Conservation (phyloP, 225 moss, liverwort and hornwort species). For the Pleurozium schreberi region DNA sequence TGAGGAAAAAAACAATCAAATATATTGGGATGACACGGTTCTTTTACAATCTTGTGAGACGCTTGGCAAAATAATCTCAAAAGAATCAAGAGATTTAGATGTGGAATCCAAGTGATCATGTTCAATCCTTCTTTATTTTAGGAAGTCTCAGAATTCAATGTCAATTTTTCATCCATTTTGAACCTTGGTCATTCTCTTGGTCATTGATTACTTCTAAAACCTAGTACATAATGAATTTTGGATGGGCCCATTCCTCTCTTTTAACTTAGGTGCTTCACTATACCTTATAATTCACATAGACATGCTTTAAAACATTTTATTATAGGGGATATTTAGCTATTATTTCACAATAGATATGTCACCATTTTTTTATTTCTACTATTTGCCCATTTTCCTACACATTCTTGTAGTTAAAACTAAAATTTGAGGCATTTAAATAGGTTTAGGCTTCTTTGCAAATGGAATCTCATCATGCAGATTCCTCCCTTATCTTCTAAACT, state of each 20-base stretch:
- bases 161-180: not conserved
- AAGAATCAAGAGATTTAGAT: accelerated
- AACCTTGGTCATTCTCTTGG: not conserved
- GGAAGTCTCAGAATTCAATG: not conserved
- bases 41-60: accelerated
- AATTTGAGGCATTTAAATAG: too few relatives aligned
- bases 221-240: too few relatives aligned
- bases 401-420: too few relatives aligned
- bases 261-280: too few relatives aligned
- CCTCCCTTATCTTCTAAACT: not conserved
- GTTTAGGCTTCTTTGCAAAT: not conserved
- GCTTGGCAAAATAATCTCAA: not conserved
- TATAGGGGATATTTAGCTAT: too few relatives aligned
- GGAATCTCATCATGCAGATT: accelerated
- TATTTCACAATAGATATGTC: too few relatives aligned
- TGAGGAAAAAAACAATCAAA: not conserved
- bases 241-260: accelerated
- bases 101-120: accelerated
- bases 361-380: too few relatives aligned
- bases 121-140: not conserved
- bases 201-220: not conserved
- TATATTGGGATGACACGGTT: not conserved
- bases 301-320: too few relatives aligned
- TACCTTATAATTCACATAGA: too few relatives aligned
- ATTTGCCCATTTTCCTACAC: too few relatives aligned